Conservation (phyloP, 2,329 filamentous ascomycete genomes). For the Paracamarosporium sp. region DNA sequence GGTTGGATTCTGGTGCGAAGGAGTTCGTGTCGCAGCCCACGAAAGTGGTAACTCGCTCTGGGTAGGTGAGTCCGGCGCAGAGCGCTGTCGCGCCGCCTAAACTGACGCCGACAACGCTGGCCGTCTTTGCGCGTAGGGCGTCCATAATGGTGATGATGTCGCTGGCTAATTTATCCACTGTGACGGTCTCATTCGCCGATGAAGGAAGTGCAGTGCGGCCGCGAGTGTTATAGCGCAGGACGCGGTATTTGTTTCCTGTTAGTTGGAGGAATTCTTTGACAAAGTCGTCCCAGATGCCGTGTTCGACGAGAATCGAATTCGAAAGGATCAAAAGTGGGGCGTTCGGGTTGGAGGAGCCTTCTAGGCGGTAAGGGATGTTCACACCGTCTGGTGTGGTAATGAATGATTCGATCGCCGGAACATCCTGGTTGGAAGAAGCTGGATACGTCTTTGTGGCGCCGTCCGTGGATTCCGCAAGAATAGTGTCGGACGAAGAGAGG, state of each 20-base stretch:
- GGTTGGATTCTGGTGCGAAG: conserved; percentile 74
- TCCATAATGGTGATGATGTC: conserved; percentile 73
- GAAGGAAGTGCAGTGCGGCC: conserved; percentile 64
- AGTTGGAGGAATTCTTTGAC: conserved; percentile 65
- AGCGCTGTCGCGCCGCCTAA: conserved; percentile 82
- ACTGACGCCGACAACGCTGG: conserved; percentile 76
- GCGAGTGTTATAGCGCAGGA: conserved; percentile 79
- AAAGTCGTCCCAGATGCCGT: conserved; percentile 82
- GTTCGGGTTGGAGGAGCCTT: conserved; percentile 70
- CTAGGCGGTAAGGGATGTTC: conserved; percentile 73
- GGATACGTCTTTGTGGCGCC: conserved; percentile 63
- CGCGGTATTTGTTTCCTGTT: conserved; percentile 67
- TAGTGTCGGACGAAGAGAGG: conserved; percentile 57
- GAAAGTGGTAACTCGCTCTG: conserved; percentile 65
- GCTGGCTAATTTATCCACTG: conserved; percentile 69
- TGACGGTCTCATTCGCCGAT: conserved; percentile 51
- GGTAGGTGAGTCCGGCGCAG: conserved; percentile 73
- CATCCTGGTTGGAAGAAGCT: conserved; percentile 39
- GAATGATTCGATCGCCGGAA: conserved; percentile 66
- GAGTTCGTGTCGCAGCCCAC: conserved; percentile 82
- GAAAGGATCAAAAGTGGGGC: conserved; percentile 77
- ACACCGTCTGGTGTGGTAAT: conserved; percentile 74
- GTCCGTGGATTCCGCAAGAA: conserved; percentile 60
- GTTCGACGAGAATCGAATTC: conserved; percentile 81
- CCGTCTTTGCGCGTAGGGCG: conserved; percentile 71